A percentile compares a stretch with the other conserved stretches of the same genome.
Evolutionary conservation across 192 early-diverging fungal species (phyloP).

Genomic region (Umbelopsis sp.): DNA sequence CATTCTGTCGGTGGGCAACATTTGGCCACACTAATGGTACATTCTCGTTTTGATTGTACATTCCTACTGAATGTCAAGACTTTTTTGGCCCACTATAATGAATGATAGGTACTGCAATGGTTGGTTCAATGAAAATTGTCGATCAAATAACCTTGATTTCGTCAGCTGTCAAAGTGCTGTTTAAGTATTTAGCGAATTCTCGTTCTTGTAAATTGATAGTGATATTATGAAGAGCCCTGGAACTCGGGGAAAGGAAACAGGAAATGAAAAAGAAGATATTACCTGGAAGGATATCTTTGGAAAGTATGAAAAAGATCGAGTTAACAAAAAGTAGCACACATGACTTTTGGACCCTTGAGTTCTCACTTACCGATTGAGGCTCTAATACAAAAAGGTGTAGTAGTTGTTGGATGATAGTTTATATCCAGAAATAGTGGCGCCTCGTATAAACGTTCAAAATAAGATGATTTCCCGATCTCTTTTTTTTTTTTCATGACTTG

Average conservation of each 20-base stretch:
- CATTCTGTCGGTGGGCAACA: neutral
- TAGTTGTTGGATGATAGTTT: conserved; percentile 5
- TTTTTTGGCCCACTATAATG: too few species aligned
- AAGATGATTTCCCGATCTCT: conserved; percentile 18
- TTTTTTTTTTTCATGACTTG: neutral
- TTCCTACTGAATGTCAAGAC: neutral
- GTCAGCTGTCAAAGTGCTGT: too few species aligned
- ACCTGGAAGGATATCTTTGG: neutral
- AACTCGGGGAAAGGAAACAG: neutral
- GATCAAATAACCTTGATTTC: too few species aligned
- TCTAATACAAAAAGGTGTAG: conserved; percentile 18
- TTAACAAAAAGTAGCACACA: neutral
- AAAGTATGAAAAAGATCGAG: neutral
- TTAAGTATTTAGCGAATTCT: too few species aligned
- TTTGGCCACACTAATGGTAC: neutral
- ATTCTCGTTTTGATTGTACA: conserved; percentile 20
- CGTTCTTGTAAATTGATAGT: too few species aligned
- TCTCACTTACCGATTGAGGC: neutral
- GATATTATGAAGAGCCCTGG: too few species aligned
- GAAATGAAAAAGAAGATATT: conserved; percentile 15
- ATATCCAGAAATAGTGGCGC: conserved; percentile 20
- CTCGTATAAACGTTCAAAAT: conserved; percentile 3
- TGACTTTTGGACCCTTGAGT: conserved; percentile 19
- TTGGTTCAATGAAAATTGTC: too few species aligned
- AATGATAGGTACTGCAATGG: too few species aligned